Evolutionary conservation across 2,329 filamentous ascomycete species (phyloP), one percentile per base, ranked within the genome.

Genomic region (Cercospora canescens): DNA sequence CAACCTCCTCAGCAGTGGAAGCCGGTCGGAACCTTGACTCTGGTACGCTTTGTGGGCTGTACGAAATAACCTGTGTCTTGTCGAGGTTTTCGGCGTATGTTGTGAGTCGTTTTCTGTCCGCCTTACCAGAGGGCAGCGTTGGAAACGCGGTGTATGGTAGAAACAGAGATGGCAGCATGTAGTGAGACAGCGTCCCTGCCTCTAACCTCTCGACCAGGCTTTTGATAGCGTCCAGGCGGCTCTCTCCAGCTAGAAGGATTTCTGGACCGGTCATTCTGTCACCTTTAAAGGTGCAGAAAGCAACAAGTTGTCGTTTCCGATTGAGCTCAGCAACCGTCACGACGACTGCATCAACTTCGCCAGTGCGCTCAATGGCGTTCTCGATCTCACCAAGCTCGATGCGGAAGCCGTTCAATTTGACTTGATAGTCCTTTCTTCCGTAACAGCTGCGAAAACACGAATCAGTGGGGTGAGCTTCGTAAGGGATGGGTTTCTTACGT

Each of bases 381-480:
- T 48, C 89, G 57, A 96, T 89, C 73, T 94, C 92, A 1, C 86
- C 85, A 14, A 93, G 84, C 73, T 95, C 91, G 35, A 96, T 88
- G 48, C 90, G 82, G 70, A 93, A 89, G 0, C 92, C 92, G 34
- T 91, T 86, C 12, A 96, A 82, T 75, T 94, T 95, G 60, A 94
- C 82, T 76, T 94, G 91, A 66, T 89, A 89, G 70, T 94, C 92
- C 21, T 88, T 82, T 28, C 91, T 86, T n/a, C 91, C 91, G 18
- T 48, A 48, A 26, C 45, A 48, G 45, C 45, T 48, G 45, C 2
- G 9, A 2, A 26, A 14, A 2, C 21, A 48, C 11, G 21, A 24
- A 12, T 48, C 45, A 48, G 41, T 21, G 21, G 18, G 9, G 18
- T 48, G 26, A 9, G 9, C 24, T 26, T 8, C 24, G 21, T 2